Percentiles rank a stretch among this genome's conserved stretches.
phyloP scores from a whole-genome alignment of 1,284 basidiomycete species.

The Ustilago tritici region DNA sequence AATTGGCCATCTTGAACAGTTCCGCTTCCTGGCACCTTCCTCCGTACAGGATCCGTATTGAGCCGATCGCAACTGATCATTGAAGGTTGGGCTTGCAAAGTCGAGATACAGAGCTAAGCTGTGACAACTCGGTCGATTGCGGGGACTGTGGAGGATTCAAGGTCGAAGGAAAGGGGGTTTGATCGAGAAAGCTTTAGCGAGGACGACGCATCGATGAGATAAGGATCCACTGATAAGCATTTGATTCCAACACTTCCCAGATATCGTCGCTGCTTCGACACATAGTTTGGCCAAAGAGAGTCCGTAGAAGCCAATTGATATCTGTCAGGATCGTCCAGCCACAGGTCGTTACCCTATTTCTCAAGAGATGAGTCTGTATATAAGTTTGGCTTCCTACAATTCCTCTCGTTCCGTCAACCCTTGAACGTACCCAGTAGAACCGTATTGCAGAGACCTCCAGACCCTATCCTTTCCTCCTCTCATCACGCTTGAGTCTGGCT shows the following conservation, averaged over 20 bases:
- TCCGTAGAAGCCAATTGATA: neutral
- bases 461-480: neutral
- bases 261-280: neutral
- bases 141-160: neutral
- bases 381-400: neutral
- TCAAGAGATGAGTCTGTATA: neutral
- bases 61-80: no score
- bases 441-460: no score
- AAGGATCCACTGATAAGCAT: slow-evolving; percentile 7
- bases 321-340: neutral
- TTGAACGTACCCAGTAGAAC: no score
- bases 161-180: neutral
- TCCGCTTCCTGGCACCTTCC: neutral
- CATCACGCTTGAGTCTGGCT: neutral
- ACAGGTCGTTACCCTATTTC: neutral
- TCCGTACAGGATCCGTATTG: no score
- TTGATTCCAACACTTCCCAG: neutral
- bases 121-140: neutral
- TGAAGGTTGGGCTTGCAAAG: no score
- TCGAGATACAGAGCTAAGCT: no score
- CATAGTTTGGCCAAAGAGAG: neutral
- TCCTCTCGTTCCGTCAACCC: no score
- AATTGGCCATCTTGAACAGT: slow-evolving; percentile 4
- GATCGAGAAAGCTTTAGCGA: neutral
- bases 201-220: neutral